Evolutionary conservation across 352 stramenopile species (phyloP).

Genomic region (Globisporangium echinulatum): DNA sequence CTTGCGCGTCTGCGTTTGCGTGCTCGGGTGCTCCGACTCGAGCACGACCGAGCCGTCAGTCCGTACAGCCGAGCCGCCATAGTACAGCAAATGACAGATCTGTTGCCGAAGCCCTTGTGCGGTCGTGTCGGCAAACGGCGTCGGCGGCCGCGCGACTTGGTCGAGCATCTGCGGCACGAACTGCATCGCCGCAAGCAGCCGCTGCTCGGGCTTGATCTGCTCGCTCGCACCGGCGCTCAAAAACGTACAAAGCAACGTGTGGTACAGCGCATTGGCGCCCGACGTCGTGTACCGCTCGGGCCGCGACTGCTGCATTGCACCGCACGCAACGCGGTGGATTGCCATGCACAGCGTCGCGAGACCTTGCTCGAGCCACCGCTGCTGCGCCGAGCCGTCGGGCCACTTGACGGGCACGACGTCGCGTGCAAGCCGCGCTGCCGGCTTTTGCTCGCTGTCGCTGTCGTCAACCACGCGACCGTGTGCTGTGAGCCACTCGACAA

Average conservation of each 20-base stretch:
- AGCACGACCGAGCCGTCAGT: conserved; percentile 58
- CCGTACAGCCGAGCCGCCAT: conserved; percentile 66
- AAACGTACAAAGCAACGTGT: conserved; percentile 76
- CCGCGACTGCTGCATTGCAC: conserved; percentile 77
- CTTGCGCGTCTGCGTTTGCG: conserved; percentile 83
- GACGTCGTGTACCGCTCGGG: conserved; percentile 75
- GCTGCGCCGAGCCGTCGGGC: conserved; percentile 21
- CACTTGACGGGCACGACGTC: not conserved
- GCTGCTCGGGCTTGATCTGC: conserved; percentile 53
- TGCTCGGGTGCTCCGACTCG: conserved; percentile 71
- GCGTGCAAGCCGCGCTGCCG: not conserved
- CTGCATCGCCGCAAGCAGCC: conserved; percentile 64
- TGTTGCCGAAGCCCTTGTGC: conserved; percentile 26
- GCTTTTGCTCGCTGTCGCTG: conserved; percentile 23
- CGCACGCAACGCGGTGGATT: conserved; percentile 77
- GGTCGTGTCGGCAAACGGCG: conserved; percentile 17
- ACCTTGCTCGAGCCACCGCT: conserved; percentile 59
- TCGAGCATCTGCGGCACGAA: conserved; percentile 71
- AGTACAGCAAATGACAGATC: conserved; percentile 61
- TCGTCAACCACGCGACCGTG: conserved; percentile 13
- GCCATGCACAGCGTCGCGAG: conserved; percentile 79
- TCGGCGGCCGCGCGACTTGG: conserved; percentile 31
- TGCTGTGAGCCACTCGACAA: conserved; percentile 43
- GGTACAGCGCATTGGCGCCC: conserved; percentile 70
- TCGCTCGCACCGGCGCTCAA: conserved; percentile 48